Evolutionary conservation across 2,329 filamentous ascomycete genomes (phyloP).

Genomic region (Thelonectria discophora): DNA sequence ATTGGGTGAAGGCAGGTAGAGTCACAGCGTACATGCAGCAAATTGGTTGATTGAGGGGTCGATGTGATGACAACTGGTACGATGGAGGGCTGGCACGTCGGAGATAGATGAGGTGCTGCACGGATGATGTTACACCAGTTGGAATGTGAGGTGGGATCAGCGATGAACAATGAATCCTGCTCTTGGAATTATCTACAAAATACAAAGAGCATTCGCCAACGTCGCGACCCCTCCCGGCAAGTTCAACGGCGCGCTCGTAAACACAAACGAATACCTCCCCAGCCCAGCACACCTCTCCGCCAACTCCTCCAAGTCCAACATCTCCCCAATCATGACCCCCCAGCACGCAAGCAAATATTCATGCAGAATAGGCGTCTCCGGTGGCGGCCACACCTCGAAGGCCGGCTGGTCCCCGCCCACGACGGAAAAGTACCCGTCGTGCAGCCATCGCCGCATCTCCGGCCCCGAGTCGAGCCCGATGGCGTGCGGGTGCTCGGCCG

Average conservation of each 20-base stretch:
- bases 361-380: conserved; percentile 42
- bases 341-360: conserved; percentile 59
- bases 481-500: conserved; percentile 42
- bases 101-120: neutral
- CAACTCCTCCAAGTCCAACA: conserved; percentile 56
- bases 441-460: conserved; percentile 63
- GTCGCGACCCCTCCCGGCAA: conserved; percentile 1
- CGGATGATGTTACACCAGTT: neutral
- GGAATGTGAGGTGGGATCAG: too few species aligned
- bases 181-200: too few species aligned
- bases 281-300: conserved; percentile 45
- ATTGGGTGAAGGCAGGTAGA: neutral
- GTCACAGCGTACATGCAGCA: neutral
- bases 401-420: conserved; percentile 63
- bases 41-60: neutral
- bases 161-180: too few species aligned
- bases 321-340: conserved; percentile 61
- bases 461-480: conserved; percentile 59
- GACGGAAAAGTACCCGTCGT: conserved; percentile 63
- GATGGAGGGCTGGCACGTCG: neutral
- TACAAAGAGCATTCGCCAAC: conserved; percentile 2
- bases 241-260: conserved; percentile 34
- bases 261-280: conserved; percentile 52
- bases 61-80: neutral
- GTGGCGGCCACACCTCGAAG: conserved; percentile 59